Evolutionary conservation across 768 basidiomycete genomes (phyloP).

Genomic region (Terana coerulea): DNA sequence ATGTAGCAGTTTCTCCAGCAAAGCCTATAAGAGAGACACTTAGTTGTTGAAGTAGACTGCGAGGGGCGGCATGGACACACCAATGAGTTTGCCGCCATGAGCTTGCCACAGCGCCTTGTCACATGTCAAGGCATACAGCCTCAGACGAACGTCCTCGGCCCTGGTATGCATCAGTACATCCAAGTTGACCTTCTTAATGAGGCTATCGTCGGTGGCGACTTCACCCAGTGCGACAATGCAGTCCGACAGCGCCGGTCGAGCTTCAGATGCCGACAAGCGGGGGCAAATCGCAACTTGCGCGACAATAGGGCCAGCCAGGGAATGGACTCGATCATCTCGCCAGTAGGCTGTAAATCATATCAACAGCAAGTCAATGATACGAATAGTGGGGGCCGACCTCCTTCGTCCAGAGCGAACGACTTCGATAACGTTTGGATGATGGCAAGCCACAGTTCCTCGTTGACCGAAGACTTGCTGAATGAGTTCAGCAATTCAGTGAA

Average conservation of each 20-base stretch:
- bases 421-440: slow-evolving; percentile 60
- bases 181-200: slow-evolving; percentile 81
- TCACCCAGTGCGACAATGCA: slow-evolving; percentile 56
- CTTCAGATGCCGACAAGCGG: slow-evolving; percentile 32
- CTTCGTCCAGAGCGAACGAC: slow-evolving; percentile 75
- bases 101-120: slow-evolving; percentile 71
- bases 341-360: slow-evolving; percentile 63
- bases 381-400: slow-evolving; percentile 45
- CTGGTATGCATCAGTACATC: slow-evolving; percentile 86
- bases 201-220: slow-evolving; percentile 46
- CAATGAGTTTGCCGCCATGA: slow-evolving; percentile 71
- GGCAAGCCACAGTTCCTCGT: slow-evolving; percentile 57
- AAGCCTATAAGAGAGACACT: slow-evolving; percentile 49
- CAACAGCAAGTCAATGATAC: not conserved
- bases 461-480: slow-evolving; percentile 33
- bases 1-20: slow-evolving; percentile 76
- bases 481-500: slow-evolving; percentile 58
- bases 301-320: slow-evolving; percentile 55
- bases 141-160: slow-evolving; percentile 68
- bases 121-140: slow-evolving; percentile 66
- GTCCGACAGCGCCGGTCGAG: slow-evolving; percentile 40
- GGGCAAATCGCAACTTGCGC: slow-evolving; percentile 58
- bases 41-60: not conserved
- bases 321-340: slow-evolving; percentile 76
- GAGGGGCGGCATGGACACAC: slow-evolving; percentile 35